Percentiles rank a stretch among this genome's conserved stretches.
Evolutionary conservation across 768 basidiomycete genomes (phyloP).

Genomic region (Pisolithus albus): DNA sequence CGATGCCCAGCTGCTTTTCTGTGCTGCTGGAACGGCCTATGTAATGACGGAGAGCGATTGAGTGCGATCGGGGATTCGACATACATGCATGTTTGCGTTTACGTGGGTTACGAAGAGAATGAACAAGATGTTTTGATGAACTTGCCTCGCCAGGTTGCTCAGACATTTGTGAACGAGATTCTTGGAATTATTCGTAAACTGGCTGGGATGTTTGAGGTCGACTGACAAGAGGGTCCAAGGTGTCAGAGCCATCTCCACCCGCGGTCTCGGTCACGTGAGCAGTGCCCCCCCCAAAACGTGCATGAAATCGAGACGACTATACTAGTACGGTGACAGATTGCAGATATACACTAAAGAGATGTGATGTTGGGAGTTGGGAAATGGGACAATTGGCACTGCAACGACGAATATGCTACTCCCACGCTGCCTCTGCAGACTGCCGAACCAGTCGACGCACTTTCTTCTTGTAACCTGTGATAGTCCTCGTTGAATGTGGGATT

Average conservation of each 20-base stretch:
- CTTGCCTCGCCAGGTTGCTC: conserved; percentile 39
- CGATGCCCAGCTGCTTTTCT: conserved; percentile 81
- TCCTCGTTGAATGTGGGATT: conserved; percentile 10
- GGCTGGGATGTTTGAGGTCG: conserved; percentile 9
- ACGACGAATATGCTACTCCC: conserved; percentile 39
- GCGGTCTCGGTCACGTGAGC: not conserved
- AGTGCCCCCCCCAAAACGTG: conserved; percentile 3
- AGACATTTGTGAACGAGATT: conserved; percentile 24
- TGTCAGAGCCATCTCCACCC: too few relatives aligned
- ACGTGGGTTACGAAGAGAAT: conserved; percentile 18
- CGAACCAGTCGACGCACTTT: conserved; percentile 88
- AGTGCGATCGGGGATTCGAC: conserved; percentile 20
- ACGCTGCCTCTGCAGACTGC: conserved; percentile 83
- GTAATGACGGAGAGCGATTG: conserved; percentile 14
- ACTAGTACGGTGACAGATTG: conserved; percentile 4
- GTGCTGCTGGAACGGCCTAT: conserved; percentile 71
- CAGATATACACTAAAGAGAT: conserved; percentile 11
- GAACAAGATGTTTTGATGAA: conserved; percentile 16
- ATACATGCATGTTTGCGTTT: conserved; percentile 30
- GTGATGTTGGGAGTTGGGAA: not conserved
- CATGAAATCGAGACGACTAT: not conserved
- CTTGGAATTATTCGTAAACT: conserved; percentile 1
- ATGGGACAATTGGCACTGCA: not conserved
- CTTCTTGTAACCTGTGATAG: conserved; percentile 75
- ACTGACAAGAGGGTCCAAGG: not conserved